Evolutionary conservation across 1,284 basidiomycete species (phyloP).

Genomic region (Ceraceosorus bombacis): DNA sequence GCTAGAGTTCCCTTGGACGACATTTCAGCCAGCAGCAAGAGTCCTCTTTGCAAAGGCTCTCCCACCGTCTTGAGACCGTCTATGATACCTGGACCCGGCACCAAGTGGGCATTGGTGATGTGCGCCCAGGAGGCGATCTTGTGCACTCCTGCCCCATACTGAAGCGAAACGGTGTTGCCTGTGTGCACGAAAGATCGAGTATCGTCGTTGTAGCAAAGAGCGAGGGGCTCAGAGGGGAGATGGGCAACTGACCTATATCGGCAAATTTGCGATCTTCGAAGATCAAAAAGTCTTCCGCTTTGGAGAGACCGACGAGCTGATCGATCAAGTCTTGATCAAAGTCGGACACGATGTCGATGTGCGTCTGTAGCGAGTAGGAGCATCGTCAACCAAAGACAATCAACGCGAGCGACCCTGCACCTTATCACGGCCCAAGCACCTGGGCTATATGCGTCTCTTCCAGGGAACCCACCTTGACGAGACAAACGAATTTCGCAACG

Average conservation of each 20-base stretch:
- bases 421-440: neutral
- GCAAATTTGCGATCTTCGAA: constrained; percentile 99
- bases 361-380: constrained; percentile 60
- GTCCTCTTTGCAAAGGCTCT: constrained; percentile 70
- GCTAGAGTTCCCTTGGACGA: constrained; percentile 81
- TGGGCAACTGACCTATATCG: constrained; percentile 70
- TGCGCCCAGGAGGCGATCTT: constrained; percentile 93
- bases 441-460: neutral
- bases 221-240: neutral
- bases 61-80: constrained; percentile 80
- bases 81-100: constrained; percentile 85
- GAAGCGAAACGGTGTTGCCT: constrained; percentile 94
- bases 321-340: constrained; percentile 56
- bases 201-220: no score
- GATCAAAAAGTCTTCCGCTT: constrained; percentile 85
- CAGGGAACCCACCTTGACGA: constrained; percentile 63
- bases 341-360: constrained; percentile 55
- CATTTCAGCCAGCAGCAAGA: constrained; percentile 94
- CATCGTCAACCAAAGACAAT: neutral
- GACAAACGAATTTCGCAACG: constrained; percentile 80
- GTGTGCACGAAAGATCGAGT: constrained; percentile 5
- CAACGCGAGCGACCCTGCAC: neutral
- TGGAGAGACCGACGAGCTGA: constrained; percentile 63
- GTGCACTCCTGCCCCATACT: constrained; percentile 89
- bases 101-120: constrained; percentile 91